phyloP scores from a whole-genome alignment of 129 eudicot genomes.

The Centaurea solstitialis region DNA sequence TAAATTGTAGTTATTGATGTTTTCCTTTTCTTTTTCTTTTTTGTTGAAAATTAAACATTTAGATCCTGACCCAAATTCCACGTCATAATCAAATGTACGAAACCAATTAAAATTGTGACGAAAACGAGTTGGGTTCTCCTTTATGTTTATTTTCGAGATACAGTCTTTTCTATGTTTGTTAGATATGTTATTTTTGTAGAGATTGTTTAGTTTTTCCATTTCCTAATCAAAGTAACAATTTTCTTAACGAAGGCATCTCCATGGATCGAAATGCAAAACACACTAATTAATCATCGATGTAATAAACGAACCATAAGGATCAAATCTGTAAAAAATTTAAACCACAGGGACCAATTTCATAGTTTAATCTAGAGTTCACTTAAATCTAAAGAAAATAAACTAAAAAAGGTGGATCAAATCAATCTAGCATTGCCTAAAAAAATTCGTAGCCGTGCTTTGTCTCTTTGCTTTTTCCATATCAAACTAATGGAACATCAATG shows the following conservation, averaged over 20 bases:
- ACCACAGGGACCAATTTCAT: conserved; percentile 15
- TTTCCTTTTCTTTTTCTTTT: too few species aligned
- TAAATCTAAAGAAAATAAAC: not conserved
- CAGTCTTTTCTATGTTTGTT: too few species aligned
- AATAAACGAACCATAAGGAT: conserved; percentile 1
- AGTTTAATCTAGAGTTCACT: conserved; percentile 2
- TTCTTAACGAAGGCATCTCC: not conserved
- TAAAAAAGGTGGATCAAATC: not conserved
- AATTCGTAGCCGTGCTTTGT: conserved; percentile 27
- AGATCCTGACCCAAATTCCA: too few species aligned
- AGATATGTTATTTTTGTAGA: too few species aligned
- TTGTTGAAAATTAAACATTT: too few species aligned
- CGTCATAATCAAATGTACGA: too few species aligned
- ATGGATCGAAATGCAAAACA: not conserved
- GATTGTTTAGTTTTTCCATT: not conserved
- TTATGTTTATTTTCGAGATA: too few species aligned
- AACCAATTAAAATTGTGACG: too few species aligned
- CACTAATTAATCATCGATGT: not conserved
- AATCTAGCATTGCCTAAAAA: conserved; percentile 8
- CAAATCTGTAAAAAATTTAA: not conserved
- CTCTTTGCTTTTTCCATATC: conserved; percentile 3
- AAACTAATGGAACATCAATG: not conserved
- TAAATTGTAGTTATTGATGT: too few species aligned
- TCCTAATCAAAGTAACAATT: too few species aligned
- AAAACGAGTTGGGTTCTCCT: too few species aligned